Base-by-base conservation (phyloP, 805 yeast genomes). In the Candida multigemmis region DNA sequence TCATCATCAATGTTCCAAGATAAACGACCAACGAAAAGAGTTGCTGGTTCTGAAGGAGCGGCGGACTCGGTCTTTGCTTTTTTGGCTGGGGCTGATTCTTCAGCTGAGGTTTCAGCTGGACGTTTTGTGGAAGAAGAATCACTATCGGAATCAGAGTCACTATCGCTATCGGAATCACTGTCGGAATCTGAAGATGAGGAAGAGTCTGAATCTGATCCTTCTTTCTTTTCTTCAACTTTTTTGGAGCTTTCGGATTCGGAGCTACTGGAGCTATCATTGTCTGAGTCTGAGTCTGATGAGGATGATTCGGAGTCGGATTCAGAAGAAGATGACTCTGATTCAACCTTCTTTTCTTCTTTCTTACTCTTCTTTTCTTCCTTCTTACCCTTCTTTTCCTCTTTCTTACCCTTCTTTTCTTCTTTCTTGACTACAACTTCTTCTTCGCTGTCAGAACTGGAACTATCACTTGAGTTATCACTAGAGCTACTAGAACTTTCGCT, bases 1-100 rank as follows among this genome's bases (percentile, higher is more conserved):
- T 78, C 94, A 53, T 87, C 96, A 50, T 91, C 98, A 48, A 91
- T 73, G 59, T 77, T 81, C 97, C 97, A 91, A 12, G 97, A 86
- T 49, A 91, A 74, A 67, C 97, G 79, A 48, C 98, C 98, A 40
- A 87, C 97, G 48, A 91, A 91, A 40, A 91, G 58, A 35, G 97
- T 89, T 34, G 89, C 82, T 44, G 86, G 79, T 60, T 79, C 94
- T 40, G 59, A 65, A n/a, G n/a, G n/a, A n/a, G n/a, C n/a, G n/a
- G n/a, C n/a, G n/a, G n/a, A n/a, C 27, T 56, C 57, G 28, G 51
- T 40, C 64, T 68, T 71, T 39, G 61, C 60, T 55, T 72, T 74
- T 67, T 78, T 80, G 33, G 62, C 40, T 28, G 60, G 57, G 21
- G 65, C 48, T 33, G 50, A 45, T 30, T 40, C 48, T 36, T 41